phyloP scores from a whole-genome alignment of 805 yeast species.

The Sugiyamaella smithiae region DNA sequence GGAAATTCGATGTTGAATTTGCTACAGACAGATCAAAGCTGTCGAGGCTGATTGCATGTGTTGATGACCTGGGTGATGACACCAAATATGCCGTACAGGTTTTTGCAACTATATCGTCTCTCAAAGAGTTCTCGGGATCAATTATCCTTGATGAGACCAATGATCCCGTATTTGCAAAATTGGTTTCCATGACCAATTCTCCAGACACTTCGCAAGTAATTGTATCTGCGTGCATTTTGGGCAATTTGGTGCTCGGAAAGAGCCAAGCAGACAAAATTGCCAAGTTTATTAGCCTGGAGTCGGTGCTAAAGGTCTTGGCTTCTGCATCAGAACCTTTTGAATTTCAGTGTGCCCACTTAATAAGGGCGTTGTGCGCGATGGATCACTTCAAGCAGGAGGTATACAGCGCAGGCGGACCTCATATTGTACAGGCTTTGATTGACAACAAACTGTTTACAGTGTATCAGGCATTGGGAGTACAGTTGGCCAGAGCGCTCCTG shows the following conservation, averaged over 20 bases:
- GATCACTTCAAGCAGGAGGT: not conserved
- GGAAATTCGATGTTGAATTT: conserved; percentile 1
- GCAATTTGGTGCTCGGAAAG: conserved; percentile 12
- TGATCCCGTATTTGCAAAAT: not conserved
- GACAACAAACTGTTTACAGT: conserved; percentile 9
- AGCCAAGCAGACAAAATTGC: conserved; percentile 3
- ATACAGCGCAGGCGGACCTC: conserved; percentile 9
- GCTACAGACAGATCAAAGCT: not conserved
- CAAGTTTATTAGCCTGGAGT: not conserved
- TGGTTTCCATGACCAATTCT: not conserved
- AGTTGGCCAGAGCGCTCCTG: conserved; percentile 15
- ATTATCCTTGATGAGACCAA: not conserved
- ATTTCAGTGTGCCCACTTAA: conserved; percentile 22
- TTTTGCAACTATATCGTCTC: conserved; percentile 6
- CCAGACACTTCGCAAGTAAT: not conserved
- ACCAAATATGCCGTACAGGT: no score
- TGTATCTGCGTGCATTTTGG: conserved; percentile 13
- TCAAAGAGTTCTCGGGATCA: not conserved
- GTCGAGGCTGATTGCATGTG: not conserved
- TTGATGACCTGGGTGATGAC: no score
- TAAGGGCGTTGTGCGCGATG: conserved; percentile 14
- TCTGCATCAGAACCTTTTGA: conserved; percentile 10
- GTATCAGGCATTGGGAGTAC: conserved; percentile 17
- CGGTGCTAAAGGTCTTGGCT: not conserved
- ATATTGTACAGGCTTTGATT: conserved; percentile 13